Percentiles rank a stretch among this genome's conserved stretches.
These are phyloP conservation scores for Hippophae gyantsensis DNA, from an alignment of 306 rosid genomes.

Conservation along the genomic window DNA sequence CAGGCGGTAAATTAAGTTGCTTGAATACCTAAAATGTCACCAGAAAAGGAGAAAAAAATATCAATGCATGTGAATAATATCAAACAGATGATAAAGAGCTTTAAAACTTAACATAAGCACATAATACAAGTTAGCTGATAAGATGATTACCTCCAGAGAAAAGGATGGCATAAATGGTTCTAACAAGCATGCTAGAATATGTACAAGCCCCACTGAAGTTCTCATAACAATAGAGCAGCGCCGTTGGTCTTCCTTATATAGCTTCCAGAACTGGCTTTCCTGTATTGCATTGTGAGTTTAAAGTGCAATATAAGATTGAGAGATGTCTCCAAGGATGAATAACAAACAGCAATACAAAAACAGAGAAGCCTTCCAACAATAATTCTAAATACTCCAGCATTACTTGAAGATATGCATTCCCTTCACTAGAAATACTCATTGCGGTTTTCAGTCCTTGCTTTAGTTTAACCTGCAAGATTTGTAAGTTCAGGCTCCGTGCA, in stretches of 20 bases:
- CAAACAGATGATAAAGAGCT: not conserved
- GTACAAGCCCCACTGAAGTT: slow-evolving; percentile 56
- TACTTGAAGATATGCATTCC: slow-evolving; percentile 72
- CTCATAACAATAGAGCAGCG: slow-evolving; percentile 55
- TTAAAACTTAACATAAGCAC: not conserved
- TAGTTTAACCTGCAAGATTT: slow-evolving; percentile 41
- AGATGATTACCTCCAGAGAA: slow-evolving; percentile 39
- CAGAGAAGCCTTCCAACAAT: not conserved
- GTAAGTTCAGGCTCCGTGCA: too few relatives aligned
- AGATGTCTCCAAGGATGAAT: not conserved
- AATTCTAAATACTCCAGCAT: slow-evolving; percentile 4
- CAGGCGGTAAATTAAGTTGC: slow-evolving; percentile 44
- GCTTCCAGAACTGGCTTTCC: slow-evolving; percentile 71
- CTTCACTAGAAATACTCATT: slow-evolving; percentile 61
- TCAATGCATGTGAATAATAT: not conserved
- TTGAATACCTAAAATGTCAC: slow-evolving; percentile 43
- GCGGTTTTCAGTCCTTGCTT: slow-evolving; percentile 68
- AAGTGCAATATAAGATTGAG: not conserved
- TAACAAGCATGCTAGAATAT: slow-evolving; percentile 49
- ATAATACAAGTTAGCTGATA: slow-evolving; percentile 1
- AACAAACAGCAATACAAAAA: not conserved
- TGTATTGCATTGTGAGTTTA: slow-evolving; percentile 7
- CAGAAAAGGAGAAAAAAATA: slow-evolving; percentile 3
- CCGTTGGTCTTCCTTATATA: slow-evolving; percentile 48
- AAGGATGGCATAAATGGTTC: slow-evolving; percentile 80